Percentiles rank a stretch among this genome's conserved stretches.
Evolutionary conservation across 208 protist genomes (phyloP).

Genomic region (Wallacemonas rigidus): DNA sequence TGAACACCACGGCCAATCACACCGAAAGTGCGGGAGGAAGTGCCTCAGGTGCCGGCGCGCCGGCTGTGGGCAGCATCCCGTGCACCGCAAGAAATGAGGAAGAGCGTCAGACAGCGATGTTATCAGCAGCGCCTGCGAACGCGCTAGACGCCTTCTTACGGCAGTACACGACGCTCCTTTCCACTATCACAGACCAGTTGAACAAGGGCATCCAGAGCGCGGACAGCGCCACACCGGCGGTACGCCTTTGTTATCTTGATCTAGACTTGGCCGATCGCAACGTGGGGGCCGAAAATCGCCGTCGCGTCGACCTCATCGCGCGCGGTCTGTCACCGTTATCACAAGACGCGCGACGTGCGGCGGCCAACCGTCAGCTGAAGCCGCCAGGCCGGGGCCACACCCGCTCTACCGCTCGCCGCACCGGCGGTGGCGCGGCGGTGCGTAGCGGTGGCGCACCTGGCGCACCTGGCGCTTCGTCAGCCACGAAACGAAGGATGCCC

Average conservation of each 20-base stretch:
- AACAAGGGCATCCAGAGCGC: conserved; percentile 44
- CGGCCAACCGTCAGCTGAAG: conserved; percentile 33
- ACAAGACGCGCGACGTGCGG: conserved; percentile 34
- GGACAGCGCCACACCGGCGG: conserved; percentile 21
- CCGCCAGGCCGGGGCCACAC: conserved; percentile 29
- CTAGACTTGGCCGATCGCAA: conserved; percentile 50
- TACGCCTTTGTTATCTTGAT: conserved; percentile 60
- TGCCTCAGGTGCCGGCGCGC: too few relatives aligned
- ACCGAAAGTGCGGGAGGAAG: too few relatives aligned
- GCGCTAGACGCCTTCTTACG: conserved; percentile 32
- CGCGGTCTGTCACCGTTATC: conserved; percentile 50
- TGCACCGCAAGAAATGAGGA: too few relatives aligned
- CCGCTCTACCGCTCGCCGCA: conserved; percentile 10
- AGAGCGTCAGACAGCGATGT: background rate
- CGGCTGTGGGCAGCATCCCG: too few relatives aligned
- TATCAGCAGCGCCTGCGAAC: background rate
- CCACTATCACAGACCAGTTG: conserved; percentile 69
- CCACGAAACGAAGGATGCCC: conserved; percentile 11
- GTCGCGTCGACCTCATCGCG: conserved; percentile 52
- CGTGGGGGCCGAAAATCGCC: conserved; percentile 58
- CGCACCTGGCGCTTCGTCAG: background rate
- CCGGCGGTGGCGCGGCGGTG: conserved; percentile 1
- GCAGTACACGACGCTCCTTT: conserved; percentile 57
- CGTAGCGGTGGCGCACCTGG: background rate
- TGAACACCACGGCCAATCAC: too few relatives aligned